Conservation (phyloP, 2,329 filamentous ascomycete species). For the Botrytis cinerea region DNA sequence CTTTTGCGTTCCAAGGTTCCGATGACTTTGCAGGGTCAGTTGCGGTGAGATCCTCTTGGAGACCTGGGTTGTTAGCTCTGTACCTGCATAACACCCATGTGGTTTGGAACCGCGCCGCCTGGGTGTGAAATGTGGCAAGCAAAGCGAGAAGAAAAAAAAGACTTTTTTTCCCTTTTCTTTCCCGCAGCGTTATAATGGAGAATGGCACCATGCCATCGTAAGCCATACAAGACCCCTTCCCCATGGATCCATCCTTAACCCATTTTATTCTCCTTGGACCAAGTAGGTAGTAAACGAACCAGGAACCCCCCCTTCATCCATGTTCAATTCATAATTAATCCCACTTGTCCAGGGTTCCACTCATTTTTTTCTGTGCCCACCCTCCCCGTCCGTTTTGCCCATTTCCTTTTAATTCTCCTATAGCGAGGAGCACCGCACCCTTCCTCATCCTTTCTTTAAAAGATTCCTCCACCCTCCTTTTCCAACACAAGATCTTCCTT, state of each 20-base stretch:
- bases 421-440: conserved; percentile 3
- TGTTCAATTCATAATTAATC: not conserved
- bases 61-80: not conserved
- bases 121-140: not conserved
- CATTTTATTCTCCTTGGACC: not conserved
- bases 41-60: conserved; percentile 18
- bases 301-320: not conserved
- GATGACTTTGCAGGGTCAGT: not conserved
- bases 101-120: conserved; percentile 3
- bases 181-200: not conserved
- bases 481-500: conserved; percentile 15
- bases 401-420: conserved; percentile 15
- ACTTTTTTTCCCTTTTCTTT: not conserved
- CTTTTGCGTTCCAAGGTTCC: conserved; percentile 5
- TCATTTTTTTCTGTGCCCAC: conserved; percentile 1
- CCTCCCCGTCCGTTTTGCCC: conserved; percentile 8
- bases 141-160: not conserved
- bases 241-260: not conserved
- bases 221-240: not conserved
- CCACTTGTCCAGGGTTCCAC: conserved; percentile 16
- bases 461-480: conserved; percentile 13
- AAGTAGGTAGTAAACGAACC: not conserved
- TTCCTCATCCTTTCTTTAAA: conserved; percentile 16
- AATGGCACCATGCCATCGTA: not conserved
- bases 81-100: conserved; percentile 24